Conservation (phyloP, 2,329 filamentous ascomycete genomes). For the Xenosphaeropsis pyriputrescens region DNA sequence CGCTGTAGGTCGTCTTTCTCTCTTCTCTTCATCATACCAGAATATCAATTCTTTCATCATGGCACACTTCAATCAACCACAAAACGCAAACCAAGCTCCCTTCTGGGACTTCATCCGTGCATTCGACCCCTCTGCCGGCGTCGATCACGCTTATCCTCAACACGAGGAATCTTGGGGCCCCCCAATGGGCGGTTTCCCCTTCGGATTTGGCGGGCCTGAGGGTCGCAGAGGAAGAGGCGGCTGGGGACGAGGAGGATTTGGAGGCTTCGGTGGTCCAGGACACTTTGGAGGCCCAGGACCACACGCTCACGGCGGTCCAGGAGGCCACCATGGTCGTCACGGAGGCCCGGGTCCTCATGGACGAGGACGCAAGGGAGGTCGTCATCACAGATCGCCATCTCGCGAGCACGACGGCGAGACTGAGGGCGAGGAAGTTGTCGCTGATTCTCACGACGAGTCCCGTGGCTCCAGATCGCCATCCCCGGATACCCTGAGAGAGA, state of each 20-base stretch:
- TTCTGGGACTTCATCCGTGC: constrained; percentile 16
- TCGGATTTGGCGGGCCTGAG: constrained; percentile 1
- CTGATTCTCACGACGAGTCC: not conserved
- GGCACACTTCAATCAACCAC: constrained; percentile 15
- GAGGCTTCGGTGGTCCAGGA: constrained; percentile 5
- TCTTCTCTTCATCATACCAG: constrained; percentile 3
- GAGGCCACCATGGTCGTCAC: constrained; percentile 6
- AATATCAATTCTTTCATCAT: constrained; percentile 4
- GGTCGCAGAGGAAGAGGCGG: too few species aligned
- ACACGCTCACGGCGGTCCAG: constrained; percentile 7
- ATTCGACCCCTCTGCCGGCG: constrained; percentile 12
- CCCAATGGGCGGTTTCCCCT: constrained; percentile 1
- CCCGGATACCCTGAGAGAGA: constrained; percentile 11
- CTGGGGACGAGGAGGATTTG: too few species aligned
- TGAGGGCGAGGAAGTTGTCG: constrained; percentile 1
- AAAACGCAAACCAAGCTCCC: constrained; percentile 5
- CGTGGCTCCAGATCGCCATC: constrained; percentile 9
- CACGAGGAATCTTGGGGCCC: too few species aligned
- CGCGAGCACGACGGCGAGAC: constrained; percentile 4
- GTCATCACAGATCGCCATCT: constrained; percentile 7
- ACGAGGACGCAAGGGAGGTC: constrained; percentile 7
- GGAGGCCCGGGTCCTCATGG: constrained; percentile 6
- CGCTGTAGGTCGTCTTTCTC: constrained; percentile 1
- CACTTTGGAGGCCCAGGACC: constrained; percentile 8
- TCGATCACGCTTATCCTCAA: constrained; percentile 9